Base-by-base conservation (phyloP, 1,139 yeast genomes). In the Wickerhamomyces sp. region DNA sequence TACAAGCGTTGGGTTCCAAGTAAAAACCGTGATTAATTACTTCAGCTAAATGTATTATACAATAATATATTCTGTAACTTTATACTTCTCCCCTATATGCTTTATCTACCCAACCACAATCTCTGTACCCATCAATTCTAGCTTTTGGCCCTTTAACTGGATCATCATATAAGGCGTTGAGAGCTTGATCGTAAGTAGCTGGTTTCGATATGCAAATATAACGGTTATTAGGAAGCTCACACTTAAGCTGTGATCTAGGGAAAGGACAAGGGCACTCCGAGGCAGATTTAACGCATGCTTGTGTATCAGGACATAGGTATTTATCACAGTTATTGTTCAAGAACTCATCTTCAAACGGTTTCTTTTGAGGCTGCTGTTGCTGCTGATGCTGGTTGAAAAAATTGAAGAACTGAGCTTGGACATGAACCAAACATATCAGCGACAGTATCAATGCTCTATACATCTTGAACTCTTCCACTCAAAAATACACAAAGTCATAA, bases 251-350 rank as follows among this genome's bases (percentile, higher is more conserved):
- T 2, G 95, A 81, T 39, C 79, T 77, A 1, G 96, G 92, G 56
- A 76, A 90, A 9, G 88, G 89, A 60, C 98, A 92, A 1, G 97
- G 96, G 59, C 98, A 92, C 41, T 81, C 81, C 19, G 71, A 57
- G 1, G 89, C 78, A 3, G 63, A 58, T 7, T 72, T 70, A 0
- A 86, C 98, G 64, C 98, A 92, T 9, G 72, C 68, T 35, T 79
- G 68, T 0, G 97, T 88, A 51, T 82, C 95, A 3, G 86, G 84
- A 58, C 98, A 92, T 33, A 90, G 62, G 58, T 81, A 92, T 13
- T 68, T 68, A n/a, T 65, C 62, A 56, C 97, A 89, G n/a, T 66
- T 61, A 7, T 59, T 55, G 41, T 64, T 57, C 28, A 70, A 49
- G 37, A 65, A 62, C 28, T 53, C 54, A 13, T 60, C 65, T 50